phyloP scores from a whole-genome alignment of 371 early-diverging fungal genomes.

The Choanephora cucurbitarum region DNA sequence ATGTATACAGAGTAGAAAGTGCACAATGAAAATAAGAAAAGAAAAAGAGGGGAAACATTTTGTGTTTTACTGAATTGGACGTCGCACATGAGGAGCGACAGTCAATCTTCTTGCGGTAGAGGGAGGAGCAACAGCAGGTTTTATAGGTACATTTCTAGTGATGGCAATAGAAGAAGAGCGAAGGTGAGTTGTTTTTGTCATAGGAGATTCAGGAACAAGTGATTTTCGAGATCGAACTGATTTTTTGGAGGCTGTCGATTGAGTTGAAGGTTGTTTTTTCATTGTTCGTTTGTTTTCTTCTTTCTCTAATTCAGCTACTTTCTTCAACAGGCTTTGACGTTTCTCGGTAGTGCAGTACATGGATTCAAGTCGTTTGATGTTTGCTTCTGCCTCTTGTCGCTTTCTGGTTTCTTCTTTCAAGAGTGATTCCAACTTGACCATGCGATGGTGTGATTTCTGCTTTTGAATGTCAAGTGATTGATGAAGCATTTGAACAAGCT shows the following conservation, averaged over 20 bases:
- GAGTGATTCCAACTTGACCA: slow-evolving; percentile 22
- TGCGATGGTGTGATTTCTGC: slow-evolving; percentile 25
- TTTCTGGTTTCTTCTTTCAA: slow-evolving; percentile 29
- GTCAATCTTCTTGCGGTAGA: neutral
- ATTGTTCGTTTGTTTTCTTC: neutral
- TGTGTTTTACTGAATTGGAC: neutral
- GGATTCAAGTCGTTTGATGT: slow-evolving; percentile 13
- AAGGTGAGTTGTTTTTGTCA: neutral
- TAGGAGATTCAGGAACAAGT: neutral
- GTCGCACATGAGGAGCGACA: neutral
- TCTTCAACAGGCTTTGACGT: slow-evolving; percentile 11
- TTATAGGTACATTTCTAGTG: neutral
- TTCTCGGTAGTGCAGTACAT: slow-evolving; percentile 1
- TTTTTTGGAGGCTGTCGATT: neutral
- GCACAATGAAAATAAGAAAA: neutral
- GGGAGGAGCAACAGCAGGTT: neutral
- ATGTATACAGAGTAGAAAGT: neutral
- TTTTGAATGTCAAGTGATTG: slow-evolving; percentile 29
- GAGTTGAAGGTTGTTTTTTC: neutral
- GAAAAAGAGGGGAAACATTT: neutral
- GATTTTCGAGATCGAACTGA: neutral
- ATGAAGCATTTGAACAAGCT: slow-evolving; percentile 31
- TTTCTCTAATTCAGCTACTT: slow-evolving; percentile 21
- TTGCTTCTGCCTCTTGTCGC: slow-evolving; percentile 19
- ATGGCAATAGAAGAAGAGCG: neutral